Base-by-base conservation (phyloP, 1,139 yeast genomes). In the Wickerhamiella pararugosa region DNA sequence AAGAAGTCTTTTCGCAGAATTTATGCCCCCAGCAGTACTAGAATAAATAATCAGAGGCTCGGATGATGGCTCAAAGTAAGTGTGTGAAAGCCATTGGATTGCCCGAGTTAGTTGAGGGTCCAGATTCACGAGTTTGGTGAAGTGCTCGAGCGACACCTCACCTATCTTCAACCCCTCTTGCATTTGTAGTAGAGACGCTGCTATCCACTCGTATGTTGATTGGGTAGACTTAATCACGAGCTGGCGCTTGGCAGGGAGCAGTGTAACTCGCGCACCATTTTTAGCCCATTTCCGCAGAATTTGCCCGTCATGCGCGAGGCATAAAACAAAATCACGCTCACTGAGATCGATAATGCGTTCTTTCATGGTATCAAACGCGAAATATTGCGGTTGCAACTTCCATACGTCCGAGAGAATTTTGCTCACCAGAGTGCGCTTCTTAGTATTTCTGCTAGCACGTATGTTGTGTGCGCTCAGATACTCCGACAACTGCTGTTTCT, bases 231-330 rank as follows among this genome's bases (percentile, higher is more conserved):
- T 53, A 2, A 68, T 59, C 8, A 60, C 53, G 31, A 69, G 52
- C 42, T 62, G 61, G 34, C 52, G 56, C 28, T 62, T 59, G 3
- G 59, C 61, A 1, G 67, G 62, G 29, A 60, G 55, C 27, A 75
- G 64, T 5, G 66, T 60, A 39, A 76, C 62, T 45, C 65, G 64
- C 8, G 77, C 78, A 0, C 81, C 83, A 7, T 72, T 63, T 43
- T 73, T 63, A 4, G 75, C 62, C 64, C 77, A 65, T 40, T 69
- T 64, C 39, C 70, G 67, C 33, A 73, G 60, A 32, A 73, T 54
- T 28, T 59, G 57, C 5, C 76, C 78, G 39, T 65, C 64, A 39
- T 67, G 61, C 40, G 73, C 64, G 7, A 72, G 54, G n/a, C 75
- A 51, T 25, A 75, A 56, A 47, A 73, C 73, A 44, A 72, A 51